These are phyloP conservation scores for Wickerhamomyces sp. DNA, from an alignment of 1,139 yeast genomes.

Conservation along the genomic window DNA sequence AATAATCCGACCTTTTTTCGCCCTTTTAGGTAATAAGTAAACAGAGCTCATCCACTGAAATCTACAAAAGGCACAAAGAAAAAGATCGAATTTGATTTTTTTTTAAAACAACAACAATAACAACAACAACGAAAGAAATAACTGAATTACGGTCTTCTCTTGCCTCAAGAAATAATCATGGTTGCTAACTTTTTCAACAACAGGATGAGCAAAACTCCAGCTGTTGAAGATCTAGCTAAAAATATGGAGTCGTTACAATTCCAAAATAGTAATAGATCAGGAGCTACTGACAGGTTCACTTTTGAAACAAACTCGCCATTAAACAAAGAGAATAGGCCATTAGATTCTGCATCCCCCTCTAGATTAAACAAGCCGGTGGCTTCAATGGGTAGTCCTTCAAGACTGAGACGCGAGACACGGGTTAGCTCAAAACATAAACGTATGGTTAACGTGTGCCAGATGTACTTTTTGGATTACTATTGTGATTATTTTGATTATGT, in stretches of 20 bases:
- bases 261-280: slow-evolving; percentile 5
- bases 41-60: slow-evolving; percentile 8
- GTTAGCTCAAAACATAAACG: slow-evolving; percentile 59
- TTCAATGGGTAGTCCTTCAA: slow-evolving; percentile 8
- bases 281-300: slow-evolving; percentile 17
- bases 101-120: not conserved
- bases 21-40: slow-evolving; percentile 21
- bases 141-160: too few species aligned
- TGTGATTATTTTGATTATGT: slow-evolving; percentile 95
- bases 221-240: slow-evolving; percentile 22
- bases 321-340: slow-evolving; percentile 34
- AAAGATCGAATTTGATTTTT: not conserved
- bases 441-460: slow-evolving; percentile 72
- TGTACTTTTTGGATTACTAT: slow-evolving; percentile 88
- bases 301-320: slow-evolving; percentile 24
- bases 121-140: not conserved
- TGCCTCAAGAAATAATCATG: slow-evolving; percentile 7
- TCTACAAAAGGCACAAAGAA: slow-evolving; percentile 9
- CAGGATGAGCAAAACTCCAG: slow-evolving; percentile 14
- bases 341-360: slow-evolving; percentile 21
- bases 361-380: slow-evolving; percentile 16
- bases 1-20: not conserved
- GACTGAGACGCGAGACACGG: slow-evolving; percentile 8
- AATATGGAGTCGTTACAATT: slow-evolving; percentile 23
- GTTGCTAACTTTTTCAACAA: slow-evolving; percentile 23